Conservation (phyloP, 176 grass and related monocot genomes). For the Oryza punctata region DNA sequence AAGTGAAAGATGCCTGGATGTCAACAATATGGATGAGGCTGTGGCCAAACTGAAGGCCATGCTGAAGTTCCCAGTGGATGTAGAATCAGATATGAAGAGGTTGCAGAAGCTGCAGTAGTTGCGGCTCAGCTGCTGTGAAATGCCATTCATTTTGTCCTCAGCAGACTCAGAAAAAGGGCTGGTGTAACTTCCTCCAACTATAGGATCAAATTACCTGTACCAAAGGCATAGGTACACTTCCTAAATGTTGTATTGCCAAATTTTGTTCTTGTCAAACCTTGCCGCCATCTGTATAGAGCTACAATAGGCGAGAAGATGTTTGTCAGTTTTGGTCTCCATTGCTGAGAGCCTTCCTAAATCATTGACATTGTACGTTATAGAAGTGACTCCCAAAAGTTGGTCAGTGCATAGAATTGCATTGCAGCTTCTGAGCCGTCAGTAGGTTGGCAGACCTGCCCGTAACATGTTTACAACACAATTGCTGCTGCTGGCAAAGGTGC, state of each 20-base stretch:
- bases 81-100: constrained; percentile 53
- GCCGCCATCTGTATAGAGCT: neutral
- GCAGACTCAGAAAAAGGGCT: too few species aligned
- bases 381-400: neutral
- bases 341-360: neutral
- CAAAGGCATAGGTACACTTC: neutral
- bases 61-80: constrained; percentile 61
- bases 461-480: too few species aligned
- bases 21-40: constrained; percentile 33
- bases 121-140: neutral
- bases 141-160: neutral
- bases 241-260: neutral
- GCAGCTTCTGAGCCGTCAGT: neutral
- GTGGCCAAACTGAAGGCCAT: constrained; percentile 51
- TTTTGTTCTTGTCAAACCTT: neutral
- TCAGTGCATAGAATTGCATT: neutral
- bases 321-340: neutral
- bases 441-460: neutral
- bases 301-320: neutral
- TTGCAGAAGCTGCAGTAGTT: constrained; percentile 59
- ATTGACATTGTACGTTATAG: neutral
- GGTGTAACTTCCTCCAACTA: neutral
- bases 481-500: neutral
- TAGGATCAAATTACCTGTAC: neutral
- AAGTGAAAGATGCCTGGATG: constrained; percentile 44